A percentile compares a stretch with the other conserved stretches of the same genome.
Conservation (phyloP, 306 rosid species). For the Corylus avellana region DNA sequence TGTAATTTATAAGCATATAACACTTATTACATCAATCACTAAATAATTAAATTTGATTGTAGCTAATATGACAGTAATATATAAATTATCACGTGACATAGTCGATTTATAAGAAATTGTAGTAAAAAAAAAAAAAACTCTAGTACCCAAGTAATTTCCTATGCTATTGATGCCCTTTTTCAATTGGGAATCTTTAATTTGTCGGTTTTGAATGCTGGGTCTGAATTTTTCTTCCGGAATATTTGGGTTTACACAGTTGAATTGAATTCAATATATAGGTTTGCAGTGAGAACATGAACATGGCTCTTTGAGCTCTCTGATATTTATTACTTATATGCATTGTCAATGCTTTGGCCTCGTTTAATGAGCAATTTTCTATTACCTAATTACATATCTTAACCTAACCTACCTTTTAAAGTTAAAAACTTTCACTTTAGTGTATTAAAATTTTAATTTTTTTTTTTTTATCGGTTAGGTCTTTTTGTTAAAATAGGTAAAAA, state of each 20-base stretch:
- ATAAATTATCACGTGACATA: too few relatives aligned
- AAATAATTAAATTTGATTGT: too few relatives aligned
- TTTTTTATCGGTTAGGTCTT: too few relatives aligned
- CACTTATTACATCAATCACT: too few relatives aligned
- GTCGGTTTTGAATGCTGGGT: constrained; percentile 35
- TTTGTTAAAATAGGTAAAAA: too few relatives aligned
- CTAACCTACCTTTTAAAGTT: constrained; percentile 36
- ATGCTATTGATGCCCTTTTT: constrained; percentile 17
- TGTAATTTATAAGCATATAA: too few relatives aligned
- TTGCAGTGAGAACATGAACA: constrained; percentile 31
- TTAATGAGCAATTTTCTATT: constrained; percentile 33
- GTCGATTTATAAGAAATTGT: too few relatives aligned
- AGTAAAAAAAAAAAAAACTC: too few relatives aligned
- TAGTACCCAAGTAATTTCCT: too few relatives aligned
- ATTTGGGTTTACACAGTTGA: constrained; percentile 34
- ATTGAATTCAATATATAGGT: constrained; percentile 12
- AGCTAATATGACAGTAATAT: too few relatives aligned
- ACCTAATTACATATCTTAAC: constrained; percentile 40
- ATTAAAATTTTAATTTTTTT: too few relatives aligned
- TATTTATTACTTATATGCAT: constrained; percentile 12
- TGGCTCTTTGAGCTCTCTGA: constrained; percentile 18
- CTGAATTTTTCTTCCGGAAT: constrained; percentile 28
- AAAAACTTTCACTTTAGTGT: too few relatives aligned
- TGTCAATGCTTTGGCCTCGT: constrained; percentile 41
- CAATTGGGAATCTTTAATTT: constrained; percentile 46